Evolutionary conservation across 2,329 filamentous ascomycete species (phyloP), one percentile per base, ranked within the genome.

Genomic region (Fusarium sp.): DNA sequence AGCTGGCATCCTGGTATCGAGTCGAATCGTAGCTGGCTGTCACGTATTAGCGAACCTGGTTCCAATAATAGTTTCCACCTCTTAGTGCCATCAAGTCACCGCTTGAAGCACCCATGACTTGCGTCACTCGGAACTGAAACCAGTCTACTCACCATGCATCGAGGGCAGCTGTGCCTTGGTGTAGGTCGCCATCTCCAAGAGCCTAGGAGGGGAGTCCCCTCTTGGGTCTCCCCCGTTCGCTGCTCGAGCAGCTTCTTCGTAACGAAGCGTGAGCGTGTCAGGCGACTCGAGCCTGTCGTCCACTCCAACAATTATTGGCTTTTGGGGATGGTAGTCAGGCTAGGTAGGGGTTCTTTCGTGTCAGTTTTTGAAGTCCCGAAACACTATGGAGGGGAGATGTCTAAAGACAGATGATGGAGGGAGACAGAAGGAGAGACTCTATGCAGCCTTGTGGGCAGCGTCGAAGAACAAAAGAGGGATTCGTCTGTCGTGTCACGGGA

Each of bases 151-250:
- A 96, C 93, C 91, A 82, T 95, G 91, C 83, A 94, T 87, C 79
- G 90, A 91, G 80, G 90, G 85, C 81, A 89, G 85, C 79, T 91
- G 89, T 64, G 88, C 82, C 82, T 96, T 97, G 85, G 93, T 94
- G 81, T 90, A 90, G 80, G 80, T 73, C 50, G 80, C 80, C 80
- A 82, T 82, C 14, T 79, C 75, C 25, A 78, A 74, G 51, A 79
- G 68, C 70, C 73, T 73, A 68, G 77, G 83, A 78, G 85, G 84
- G 81, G 83, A 88, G 81, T 84, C 88, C 84, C 83, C 82, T 75
- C 80, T 80, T 79, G 82, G 82, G 79, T 81, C 83, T 79, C 83
- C 83, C 75, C 84, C 84, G 82, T 82, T 84, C 70, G 80, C 83
- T 80, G 81, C 82, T 69, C 81, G 82, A 44, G 83, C 83, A 75